Evolutionary conservation across 768 basidiomycete species (phyloP), one percentile per base, ranked within the genome.

Genomic region (Brasilioporus rufonigricans): DNA sequence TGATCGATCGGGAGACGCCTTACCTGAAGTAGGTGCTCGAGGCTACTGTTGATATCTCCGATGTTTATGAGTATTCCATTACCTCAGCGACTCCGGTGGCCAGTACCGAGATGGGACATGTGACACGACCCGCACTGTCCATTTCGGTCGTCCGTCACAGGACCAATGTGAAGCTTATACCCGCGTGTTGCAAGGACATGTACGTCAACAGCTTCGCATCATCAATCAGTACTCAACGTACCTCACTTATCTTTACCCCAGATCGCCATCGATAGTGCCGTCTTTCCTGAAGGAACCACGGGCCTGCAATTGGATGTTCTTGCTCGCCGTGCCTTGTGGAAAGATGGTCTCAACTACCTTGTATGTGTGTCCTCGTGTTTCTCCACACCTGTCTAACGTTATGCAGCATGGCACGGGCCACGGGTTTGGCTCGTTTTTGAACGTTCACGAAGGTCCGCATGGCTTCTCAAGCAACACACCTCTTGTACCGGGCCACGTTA

Each of bases 181-280:
- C 29, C 80, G 93, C 44, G 97, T 98, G 40, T 70, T 99, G 53
- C 97, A 99, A 73, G 96, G 95, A 9, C 97, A 99, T 74, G 91
- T 93, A 76, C 64, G 90, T 80, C 54, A 55, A 61, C 36, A 53
- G 45, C 56, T 44, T 65, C 58, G 36, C 56, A 39, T 65, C 56
- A 57, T 65, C 48, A 19, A 56, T 62, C 49, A 60, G 9, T 23
- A 49, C 36, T 51, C 57, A 54, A 49, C 44, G 40, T 38, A 38
- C 44, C 58, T 65, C 51, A 52, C 54, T 59, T 45, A 62, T 69
- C 50, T 47, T 44, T 52, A 55, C 52, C 61, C 59, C 62, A 93
- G 86, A 96, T 98, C 60, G 92, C 92, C 24, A 91, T 98, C 63
- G 93, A 95, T 71, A 82, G 79, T 58, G 88, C 90, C 5, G 78